Percentiles rank a stretch among this genome's conserved stretches.
phyloP scores from a whole-genome alignment of 805 yeast genomes.

The Ogataea philodendri region DNA sequence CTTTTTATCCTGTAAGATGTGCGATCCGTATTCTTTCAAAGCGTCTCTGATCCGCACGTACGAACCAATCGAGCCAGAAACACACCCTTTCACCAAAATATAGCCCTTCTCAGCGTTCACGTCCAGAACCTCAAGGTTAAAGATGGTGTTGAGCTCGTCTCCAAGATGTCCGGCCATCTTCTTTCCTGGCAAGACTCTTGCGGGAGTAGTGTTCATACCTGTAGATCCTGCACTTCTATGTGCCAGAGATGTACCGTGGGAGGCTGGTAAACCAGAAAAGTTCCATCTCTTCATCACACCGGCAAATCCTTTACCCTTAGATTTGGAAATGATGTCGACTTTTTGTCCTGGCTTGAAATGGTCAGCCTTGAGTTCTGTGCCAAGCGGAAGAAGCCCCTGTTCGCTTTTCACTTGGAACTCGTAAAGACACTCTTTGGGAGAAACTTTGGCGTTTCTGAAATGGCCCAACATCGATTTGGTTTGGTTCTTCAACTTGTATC shows the following conservation, averaged over 20 bases:
- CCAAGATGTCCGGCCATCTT: constrained; percentile 99
- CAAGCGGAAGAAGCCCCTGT: constrained; percentile 67
- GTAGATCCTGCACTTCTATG: constrained; percentile 97
- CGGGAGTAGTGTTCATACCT: constrained; percentile 95
- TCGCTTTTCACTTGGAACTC: constrained; percentile 79
- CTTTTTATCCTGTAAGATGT: constrained; percentile 16
- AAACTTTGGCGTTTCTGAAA: constrained; percentile 72
- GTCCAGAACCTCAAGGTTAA: constrained; percentile 73
- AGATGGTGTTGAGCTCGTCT: constrained; percentile 65
- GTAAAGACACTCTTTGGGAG: constrained; percentile 72
- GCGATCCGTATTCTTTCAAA: constrained; percentile 43
- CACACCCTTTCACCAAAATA: constrained; percentile 80
- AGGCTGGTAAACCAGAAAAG: constrained; percentile 82
- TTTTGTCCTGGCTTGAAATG: constrained; percentile 80
- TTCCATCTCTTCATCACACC: constrained; percentile 98
- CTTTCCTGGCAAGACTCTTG: constrained; percentile 93
- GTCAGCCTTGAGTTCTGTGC: constrained; percentile 77
- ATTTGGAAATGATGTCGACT: constrained; percentile 74
- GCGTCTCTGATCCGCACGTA: constrained; percentile 80
- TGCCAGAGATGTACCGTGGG: constrained; percentile 92
- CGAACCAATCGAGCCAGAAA: constrained; percentile 84
- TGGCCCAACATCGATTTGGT: constrained; percentile 69
- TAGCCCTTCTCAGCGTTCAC: constrained; percentile 81
- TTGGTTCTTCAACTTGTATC: constrained; percentile 63
- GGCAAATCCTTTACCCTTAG: constrained; percentile 95